phyloP scores from a whole-genome alignment of 768 basidiomycete genomes.

The Lyophyllum semitale region DNA sequence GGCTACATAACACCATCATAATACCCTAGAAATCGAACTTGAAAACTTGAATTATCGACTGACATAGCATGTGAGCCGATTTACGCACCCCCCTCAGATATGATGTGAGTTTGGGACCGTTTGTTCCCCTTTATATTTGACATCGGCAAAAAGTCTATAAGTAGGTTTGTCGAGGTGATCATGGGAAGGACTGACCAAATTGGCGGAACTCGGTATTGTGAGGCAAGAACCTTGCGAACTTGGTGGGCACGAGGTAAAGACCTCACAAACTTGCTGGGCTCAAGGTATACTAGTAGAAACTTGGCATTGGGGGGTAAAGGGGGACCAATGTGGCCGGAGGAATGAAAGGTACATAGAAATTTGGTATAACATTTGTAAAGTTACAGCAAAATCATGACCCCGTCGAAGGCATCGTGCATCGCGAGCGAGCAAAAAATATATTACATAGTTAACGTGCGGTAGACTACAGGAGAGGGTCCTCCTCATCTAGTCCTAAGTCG shows the following conservation, averaged over 20 bases:
- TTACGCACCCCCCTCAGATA: too few relatives aligned
- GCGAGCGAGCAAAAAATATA: neutral
- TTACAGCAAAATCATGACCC: neutral
- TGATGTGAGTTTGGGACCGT: too few relatives aligned
- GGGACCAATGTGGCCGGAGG: neutral
- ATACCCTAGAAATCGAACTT: too few relatives aligned
- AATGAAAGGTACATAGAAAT: neutral
- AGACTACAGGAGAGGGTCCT: neutral
- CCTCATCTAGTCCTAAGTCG: neutral
- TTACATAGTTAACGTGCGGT: neutral
- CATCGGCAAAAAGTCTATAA: neutral
- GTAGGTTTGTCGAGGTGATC: neutral
- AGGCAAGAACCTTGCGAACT: neutral
- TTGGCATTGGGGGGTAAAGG: neutral
- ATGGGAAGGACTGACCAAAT: neutral
- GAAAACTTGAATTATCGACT: too few relatives aligned
- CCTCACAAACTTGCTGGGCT: neutral
- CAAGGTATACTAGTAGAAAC: neutral
- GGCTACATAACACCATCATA: too few relatives aligned
- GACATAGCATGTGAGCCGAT: too few relatives aligned
- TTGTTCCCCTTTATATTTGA: too few relatives aligned
- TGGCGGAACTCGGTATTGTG: neutral
- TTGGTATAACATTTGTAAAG: neutral
- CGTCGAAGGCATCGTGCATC: neutral
- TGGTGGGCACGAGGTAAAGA: neutral